phyloP scores from a whole-genome alignment of 1,284 basidiomycete genomes.

The Ganoderma lucidum region DNA sequence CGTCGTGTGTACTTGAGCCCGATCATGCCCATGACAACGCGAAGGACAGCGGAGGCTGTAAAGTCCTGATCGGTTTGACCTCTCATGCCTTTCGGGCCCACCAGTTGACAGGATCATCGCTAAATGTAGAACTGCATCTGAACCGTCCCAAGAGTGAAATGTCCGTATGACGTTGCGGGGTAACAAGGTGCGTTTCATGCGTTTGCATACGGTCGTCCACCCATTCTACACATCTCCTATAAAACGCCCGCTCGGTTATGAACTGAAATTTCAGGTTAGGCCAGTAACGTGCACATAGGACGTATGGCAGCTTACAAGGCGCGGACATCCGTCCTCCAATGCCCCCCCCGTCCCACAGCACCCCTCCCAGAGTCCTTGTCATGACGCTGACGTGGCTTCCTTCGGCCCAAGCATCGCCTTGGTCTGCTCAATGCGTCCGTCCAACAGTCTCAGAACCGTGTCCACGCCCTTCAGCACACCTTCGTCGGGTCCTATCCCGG shows the following conservation, averaged over 20 bases:
- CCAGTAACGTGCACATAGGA: not conserved
- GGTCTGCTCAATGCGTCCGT: conserved; percentile 55
- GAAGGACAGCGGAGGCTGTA: too few relatives aligned
- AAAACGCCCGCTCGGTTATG: too few relatives aligned
- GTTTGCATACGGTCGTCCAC: too few relatives aligned
- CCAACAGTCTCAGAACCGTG: conserved; percentile 66
- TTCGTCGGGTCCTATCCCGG: conserved; percentile 81
- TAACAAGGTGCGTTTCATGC: not conserved
- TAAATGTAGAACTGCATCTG: too few relatives aligned
- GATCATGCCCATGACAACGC: too few relatives aligned
- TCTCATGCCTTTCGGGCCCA: not conserved
- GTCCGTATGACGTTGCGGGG: too few relatives aligned
- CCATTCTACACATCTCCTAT: too few relatives aligned
- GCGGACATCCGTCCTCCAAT: not conserved
- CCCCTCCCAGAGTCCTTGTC: not conserved
- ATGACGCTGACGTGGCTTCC: not conserved
- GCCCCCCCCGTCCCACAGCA: not conserved
- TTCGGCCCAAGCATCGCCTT: conserved; percentile 17
- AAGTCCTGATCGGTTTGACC: not conserved
- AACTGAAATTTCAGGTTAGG: not conserved
- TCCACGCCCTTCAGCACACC: conserved; percentile 80
- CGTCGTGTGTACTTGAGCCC: not conserved
- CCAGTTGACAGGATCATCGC: too few relatives aligned
- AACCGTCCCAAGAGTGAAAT: too few relatives aligned
- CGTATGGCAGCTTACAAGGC: not conserved